Evolutionary conservation across 2,329 filamentous ascomycete genomes (phyloP), one percentile per base, ranked within the genome.

Genomic region (Claviceps paspali): DNA sequence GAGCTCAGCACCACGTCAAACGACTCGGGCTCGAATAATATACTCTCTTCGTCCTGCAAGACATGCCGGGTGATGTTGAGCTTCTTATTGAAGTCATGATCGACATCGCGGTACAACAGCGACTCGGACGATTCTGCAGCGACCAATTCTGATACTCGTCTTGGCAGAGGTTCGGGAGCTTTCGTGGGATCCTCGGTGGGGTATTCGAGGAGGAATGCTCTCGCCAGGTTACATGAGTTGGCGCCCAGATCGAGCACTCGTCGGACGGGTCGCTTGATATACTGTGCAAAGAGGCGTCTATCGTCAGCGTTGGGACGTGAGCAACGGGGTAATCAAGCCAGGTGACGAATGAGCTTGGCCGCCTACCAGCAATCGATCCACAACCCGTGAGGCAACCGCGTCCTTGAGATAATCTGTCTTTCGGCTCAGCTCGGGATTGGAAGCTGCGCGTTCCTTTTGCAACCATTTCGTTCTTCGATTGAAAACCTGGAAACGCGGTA

Each of bases 1-100:
- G 82, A 93, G 53, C 84, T 93, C 43, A 98, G 65, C 9, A 95
- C 83, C 5, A 93, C 76, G 55, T 96, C 87, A 56, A 95, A 96
- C 3, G 79, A 76, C 45, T 77, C 72, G 4, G 81, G 63, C 33
- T 73, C 73, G 54, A 79, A 95, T 0, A 85, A 84, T 0, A 95
- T 63, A 3, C 73, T 70, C 38, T 88, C 84, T 36, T 81, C 76
- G 45, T 81, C 73, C 1, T 70, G 60, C n/a, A 95, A 65, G 4
- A 94, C 76, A 29, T 83, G 68, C 14, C 87, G 76, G 3, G 70
- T 76, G 44, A 95, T 76, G 30, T 75, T 63, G 41, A 94, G 68
- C 19, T 77, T 64, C 10, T 71, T 62, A 57, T 93, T 91, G 64
- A 87, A 92, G 12, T 76, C 70, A 38, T 76, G 65, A 45, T 75